Evolutionary conservation across 768 basidiomycete species (phyloP), one percentile per base, ranked within the genome.

Genomic region (Cystobasidium tubakii): DNA sequence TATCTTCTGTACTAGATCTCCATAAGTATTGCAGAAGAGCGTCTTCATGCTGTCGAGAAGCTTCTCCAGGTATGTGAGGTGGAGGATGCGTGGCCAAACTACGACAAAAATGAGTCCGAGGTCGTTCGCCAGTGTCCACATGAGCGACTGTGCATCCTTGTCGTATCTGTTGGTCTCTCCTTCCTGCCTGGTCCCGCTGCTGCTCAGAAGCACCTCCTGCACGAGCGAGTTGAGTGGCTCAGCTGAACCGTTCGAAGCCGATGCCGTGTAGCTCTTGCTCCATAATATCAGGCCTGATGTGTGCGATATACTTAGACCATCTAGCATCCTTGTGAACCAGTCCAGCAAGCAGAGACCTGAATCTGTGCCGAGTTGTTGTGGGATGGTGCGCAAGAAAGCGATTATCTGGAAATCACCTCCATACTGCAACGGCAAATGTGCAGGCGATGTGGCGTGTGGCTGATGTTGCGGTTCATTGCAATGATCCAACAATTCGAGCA

Each of bases 21-120:
- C 86, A 78, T 91, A 96, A 73, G 90, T 85, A 79, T 91, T 88
- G 77, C 95, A 83, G 79, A 98, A 99, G 55, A 95, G 84, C 0
- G 87, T 83, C 79, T 92, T 92, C 78, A 94, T 85, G 3, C 90
- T 86, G 15, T 83, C 82, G 29, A 99, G 85, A 23, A 99, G 87
- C 54, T 92, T 90, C 0, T 94, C 91, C 71, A 96, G 89, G 79
- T 97, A 98, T 10, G 92, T 88, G 43, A 99, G 85, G 75, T 95
- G 93, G 21, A 99, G 85, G 74, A 99, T 92, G 72, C 94, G 90
- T 79, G 96, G 93, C 83, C 96, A 98, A 44, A 93, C 92, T 79
- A 94, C 93, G 80, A 96, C 95, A 79, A 99, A 98, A 70, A 98
- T 94, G 78, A 99, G 86, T 75, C 95, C 95, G 55, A 98, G 84